Conservation (phyloP, 108 stramenopile species). For the Chaetoceros tenuissimus region DNA sequence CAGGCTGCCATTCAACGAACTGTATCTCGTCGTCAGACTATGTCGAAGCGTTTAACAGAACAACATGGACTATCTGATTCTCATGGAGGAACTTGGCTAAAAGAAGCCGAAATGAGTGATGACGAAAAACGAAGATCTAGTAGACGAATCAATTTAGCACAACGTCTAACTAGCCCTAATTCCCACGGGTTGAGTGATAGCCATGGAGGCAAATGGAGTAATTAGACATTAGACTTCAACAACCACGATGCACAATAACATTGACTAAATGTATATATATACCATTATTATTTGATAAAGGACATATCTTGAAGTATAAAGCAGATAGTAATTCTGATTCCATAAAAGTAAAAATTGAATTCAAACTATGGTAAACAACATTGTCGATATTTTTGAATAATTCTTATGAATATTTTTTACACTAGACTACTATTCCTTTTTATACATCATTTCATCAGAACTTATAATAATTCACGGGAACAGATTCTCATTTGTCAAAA, state of each 20-base stretch:
- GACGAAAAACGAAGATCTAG: background rate
- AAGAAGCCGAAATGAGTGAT: constrained; percentile 16
- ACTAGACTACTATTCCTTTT: too few species aligned
- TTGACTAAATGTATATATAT: too few species aligned
- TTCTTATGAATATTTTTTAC: too few species aligned
- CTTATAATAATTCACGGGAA: background rate
- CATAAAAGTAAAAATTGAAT: too few species aligned
- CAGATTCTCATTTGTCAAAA: background rate
- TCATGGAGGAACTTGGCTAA: constrained; percentile 65
- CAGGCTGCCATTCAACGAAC: background rate
- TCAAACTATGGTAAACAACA: too few species aligned
- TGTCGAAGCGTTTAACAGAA: constrained; percentile 27
- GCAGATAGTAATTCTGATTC: too few species aligned
- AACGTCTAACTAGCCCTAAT: background rate
- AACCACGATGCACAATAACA: too few species aligned
- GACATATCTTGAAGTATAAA: too few species aligned
- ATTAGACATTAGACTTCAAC: too few species aligned
- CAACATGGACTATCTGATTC: constrained; percentile 51
- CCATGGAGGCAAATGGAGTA: constrained; percentile 44
- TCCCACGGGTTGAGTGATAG: constrained; percentile 28
- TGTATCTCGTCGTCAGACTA: constrained; percentile 21
- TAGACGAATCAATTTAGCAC: background rate
- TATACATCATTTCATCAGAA: too few species aligned
- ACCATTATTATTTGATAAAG: too few species aligned
- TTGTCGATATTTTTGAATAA: too few species aligned